Evolutionary conservation across 75 land plant genomes (phyloP).

Genomic region (Adiantum capillusveneris): DNA sequence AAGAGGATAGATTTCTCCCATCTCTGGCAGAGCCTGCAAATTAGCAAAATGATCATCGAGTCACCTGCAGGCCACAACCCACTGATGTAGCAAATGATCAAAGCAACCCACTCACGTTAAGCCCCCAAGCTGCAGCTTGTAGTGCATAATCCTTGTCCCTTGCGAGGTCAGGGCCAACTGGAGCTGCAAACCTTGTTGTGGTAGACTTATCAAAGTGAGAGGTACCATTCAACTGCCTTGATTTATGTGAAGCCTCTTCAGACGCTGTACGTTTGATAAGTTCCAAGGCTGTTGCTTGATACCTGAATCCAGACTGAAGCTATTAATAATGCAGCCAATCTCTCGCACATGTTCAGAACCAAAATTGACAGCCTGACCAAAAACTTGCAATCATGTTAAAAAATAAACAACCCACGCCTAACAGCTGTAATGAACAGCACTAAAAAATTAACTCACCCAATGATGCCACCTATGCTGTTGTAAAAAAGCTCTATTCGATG

Average conservation of each 20-base stretch:
- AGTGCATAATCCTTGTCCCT: constrained; percentile 60
- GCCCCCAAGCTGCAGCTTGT: constrained; percentile 93
- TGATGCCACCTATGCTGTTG: constrained; percentile 94
- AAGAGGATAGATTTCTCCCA: constrained; percentile 97
- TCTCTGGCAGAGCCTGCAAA: constrained; percentile 80
- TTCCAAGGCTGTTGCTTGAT: constrained; percentile 68
- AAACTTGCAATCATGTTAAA: too few relatives aligned
- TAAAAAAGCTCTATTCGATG: constrained; percentile 71
- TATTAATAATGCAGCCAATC: too few relatives aligned
- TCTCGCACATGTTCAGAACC: too few relatives aligned
- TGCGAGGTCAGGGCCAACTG: constrained; percentile 65
- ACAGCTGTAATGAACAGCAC: too few relatives aligned
- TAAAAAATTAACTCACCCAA: too few relatives aligned
- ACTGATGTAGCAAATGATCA: not conserved
- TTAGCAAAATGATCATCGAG: constrained; percentile 8
- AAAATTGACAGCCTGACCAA: too few relatives aligned
- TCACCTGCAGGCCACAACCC: not conserved
- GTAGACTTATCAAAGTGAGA: constrained; percentile 19
- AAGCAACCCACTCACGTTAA: constrained; percentile 53
- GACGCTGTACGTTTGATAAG: constrained; percentile 48
- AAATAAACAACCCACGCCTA: too few relatives aligned
- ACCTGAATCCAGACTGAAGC: too few relatives aligned
- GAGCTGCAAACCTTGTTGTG: constrained; percentile 51
- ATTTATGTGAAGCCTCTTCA: constrained; percentile 22
- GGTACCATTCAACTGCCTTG: constrained; percentile 16